Base-by-base conservation (phyloP, 75 land plant genomes). In the Adiantum capillusveneris region DNA sequence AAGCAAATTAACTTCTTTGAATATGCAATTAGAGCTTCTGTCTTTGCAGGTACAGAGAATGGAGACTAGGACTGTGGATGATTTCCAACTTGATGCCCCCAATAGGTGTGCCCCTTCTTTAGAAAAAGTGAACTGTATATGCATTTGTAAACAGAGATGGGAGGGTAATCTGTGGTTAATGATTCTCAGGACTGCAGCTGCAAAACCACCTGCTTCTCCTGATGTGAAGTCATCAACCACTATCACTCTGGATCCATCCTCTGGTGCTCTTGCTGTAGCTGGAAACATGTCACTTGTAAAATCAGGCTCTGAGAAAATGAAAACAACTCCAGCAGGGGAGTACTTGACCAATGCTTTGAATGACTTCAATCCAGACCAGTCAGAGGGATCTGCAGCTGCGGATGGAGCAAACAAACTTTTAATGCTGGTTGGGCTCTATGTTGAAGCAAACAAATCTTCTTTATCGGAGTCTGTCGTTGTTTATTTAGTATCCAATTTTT, bases 381-480 rank as follows among this genome's bases (percentile, higher is more conserved):
- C 75, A 75, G 96, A 90, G 25, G 79, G 79, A 60, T 65, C 67
- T 71, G 98, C 96, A 29, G 73, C 96, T 1, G 80, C 96, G 51
- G 98, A 94, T 78, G 98, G 98, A 46, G 98, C 96, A 60, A 94
- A 94, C 63, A 94, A 94, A 66, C 96, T 94, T 69, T 65, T 94
- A 27, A 94, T 94, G 98, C 81, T 94, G 88, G 98, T 93, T 72
- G 54, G 69, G 24, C 19, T 58, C 31, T 1, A 64, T 34, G n/a
- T n/a, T n/a, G 9, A 14, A 41, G 43, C 9, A 41, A 41, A 9
- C 43, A 41, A 41, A 9, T 41, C 43, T 41, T 41, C 43, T 9
- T 41, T 41, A 9, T 41, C 43, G 14, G n/a, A n/a, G n/a, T n/a
- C n/a, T n/a, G n/a, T n/a, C n/a, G n/a, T n/a, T n/a, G n/a, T n/a